Conservation (phyloP, 2,329 filamentous ascomycete species). For the Hymenoscyphus occultus region DNA sequence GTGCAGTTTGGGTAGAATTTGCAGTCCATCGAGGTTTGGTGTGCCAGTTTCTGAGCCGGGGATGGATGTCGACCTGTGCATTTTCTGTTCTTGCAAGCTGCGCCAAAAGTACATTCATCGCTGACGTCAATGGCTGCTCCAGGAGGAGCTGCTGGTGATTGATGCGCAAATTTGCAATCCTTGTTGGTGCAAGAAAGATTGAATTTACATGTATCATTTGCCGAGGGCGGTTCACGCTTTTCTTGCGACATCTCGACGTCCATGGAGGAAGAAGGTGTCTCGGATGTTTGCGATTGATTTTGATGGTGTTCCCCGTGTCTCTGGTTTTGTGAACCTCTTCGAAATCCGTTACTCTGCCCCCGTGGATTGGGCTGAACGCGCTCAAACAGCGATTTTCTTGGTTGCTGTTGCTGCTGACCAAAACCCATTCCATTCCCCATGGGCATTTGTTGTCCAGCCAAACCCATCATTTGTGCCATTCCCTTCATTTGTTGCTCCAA, state of each 20-base stretch:
- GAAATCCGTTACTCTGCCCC: constrained; percentile 25
- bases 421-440: constrained; percentile 52
- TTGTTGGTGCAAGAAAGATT: constrained; percentile 85
- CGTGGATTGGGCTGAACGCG: constrained; percentile 53
- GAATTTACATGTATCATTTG: constrained; percentile 78
- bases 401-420: constrained; percentile 40
- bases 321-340: constrained; percentile 20
- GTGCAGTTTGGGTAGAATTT: constrained; percentile 90
- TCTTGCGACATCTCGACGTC: constrained; percentile 64
- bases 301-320: constrained; percentile 26
- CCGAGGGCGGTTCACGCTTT: constrained; percentile 48
- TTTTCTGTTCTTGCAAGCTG: constrained; percentile 93
- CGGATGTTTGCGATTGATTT: constrained; percentile 11
- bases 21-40: constrained; percentile 83
- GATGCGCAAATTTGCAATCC: constrained; percentile 90
- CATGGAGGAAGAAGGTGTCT: constrained; percentile 37
- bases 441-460: constrained; percentile 40
- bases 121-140: constrained; percentile 73
- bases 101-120: constrained; percentile 80
- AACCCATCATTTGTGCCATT: constrained; percentile 65
- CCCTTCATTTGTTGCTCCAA: constrained; percentile 84
- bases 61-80: constrained; percentile 91
- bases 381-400: constrained; percentile 68
- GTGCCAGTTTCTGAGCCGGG: constrained; percentile 73
- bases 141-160: constrained; percentile 83